Evolutionary conservation across 768 basidiomycete species (phyloP).

Genomic region (Leccinum disarticulatum): DNA sequence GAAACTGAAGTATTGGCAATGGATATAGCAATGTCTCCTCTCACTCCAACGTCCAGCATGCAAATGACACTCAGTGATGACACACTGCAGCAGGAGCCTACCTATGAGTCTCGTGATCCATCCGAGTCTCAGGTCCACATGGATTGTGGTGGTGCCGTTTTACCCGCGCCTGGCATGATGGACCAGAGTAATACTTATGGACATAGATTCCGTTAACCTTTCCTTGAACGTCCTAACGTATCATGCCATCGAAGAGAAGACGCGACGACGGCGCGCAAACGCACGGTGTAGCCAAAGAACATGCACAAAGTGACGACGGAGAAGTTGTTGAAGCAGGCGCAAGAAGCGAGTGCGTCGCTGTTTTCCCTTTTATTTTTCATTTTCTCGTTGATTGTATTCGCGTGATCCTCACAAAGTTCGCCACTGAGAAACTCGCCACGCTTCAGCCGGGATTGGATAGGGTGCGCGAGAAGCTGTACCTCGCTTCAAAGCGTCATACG

Average conservation of each 20-base stretch:
- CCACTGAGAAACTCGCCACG: too few relatives aligned
- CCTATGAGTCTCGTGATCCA: background rate
- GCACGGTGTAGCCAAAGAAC: slow-evolving; percentile 3
- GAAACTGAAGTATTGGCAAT: background rate
- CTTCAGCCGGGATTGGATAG: too few relatives aligned
- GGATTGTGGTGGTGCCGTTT: background rate
- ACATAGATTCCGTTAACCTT: background rate
- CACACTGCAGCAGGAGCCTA: background rate
- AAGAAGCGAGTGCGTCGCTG: slow-evolving; percentile 20
- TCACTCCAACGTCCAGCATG: background rate
- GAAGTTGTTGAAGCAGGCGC: slow-evolving; percentile 18
- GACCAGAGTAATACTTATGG: background rate
- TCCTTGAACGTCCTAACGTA: background rate
- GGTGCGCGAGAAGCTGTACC: too few relatives aligned
- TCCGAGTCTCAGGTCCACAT: background rate
- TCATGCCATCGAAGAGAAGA: background rate
- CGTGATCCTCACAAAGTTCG: background rate
- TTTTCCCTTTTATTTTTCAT: background rate
- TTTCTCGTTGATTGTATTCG: background rate
- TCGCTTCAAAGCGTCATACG: too few relatives aligned
- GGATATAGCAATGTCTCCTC: background rate
- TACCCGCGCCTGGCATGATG: background rate
- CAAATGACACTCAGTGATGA: background rate
- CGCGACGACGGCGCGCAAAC: slow-evolving; percentile 16
- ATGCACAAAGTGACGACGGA: slow-evolving; percentile 11